Base-by-base conservation (phyloP, 139 green algal genomes). In the Haematococcus sp. region DNA sequence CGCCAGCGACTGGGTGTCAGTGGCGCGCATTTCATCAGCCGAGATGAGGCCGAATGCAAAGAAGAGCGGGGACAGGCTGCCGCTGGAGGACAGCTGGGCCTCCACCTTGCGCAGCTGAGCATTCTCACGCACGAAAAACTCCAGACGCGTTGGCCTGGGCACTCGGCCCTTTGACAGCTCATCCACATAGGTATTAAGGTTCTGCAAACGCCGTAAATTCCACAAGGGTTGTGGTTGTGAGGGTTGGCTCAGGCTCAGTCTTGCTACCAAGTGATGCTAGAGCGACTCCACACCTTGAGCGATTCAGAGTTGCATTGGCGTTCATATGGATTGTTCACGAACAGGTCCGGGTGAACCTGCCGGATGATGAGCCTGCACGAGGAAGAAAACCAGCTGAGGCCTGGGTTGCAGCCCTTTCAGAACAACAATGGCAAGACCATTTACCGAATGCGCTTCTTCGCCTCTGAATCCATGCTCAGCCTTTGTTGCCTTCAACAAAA, bases 301-400 rank as follows among this genome's bases (percentile, higher is more conserved):
- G 84, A 86, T 64, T 97, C 88, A 0, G 85, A 82, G 82, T 97
- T 97, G n/a, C 73, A 75, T n/a, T 83, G 71, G 0, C 84, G 77
- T 63, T 94, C 92, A 33, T 83, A 89, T 1, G 89, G 89, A 55
- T 91, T 75, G 2, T 81, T 73, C 0, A 81, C 58, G 54, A 96
- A 97, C 32, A 97, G 72, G 80, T 97, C 92, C 2, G 92, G 92
- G 76, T 97, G 92, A 3, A 97, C 86, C 31, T 82, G 79, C 30
- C 89, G 79, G 20, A 97, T 86, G 16, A 97, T 76, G 23, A 74
- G 76, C 70, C 76, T 77, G 66, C 46, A 35, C 3, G 63, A 16
- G 58, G 58, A 11, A 49, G 7, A 49, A 49, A 49, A 49, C 40
- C 11, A 19, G 40, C 11, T 49, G 40, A 49, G 7, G 40, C 7